Percentiles rank a stretch among this genome's conserved stretches.
Evolutionary conservation across 257 asterid species (phyloP).

Genomic region (Asclepias syriaca): DNA sequence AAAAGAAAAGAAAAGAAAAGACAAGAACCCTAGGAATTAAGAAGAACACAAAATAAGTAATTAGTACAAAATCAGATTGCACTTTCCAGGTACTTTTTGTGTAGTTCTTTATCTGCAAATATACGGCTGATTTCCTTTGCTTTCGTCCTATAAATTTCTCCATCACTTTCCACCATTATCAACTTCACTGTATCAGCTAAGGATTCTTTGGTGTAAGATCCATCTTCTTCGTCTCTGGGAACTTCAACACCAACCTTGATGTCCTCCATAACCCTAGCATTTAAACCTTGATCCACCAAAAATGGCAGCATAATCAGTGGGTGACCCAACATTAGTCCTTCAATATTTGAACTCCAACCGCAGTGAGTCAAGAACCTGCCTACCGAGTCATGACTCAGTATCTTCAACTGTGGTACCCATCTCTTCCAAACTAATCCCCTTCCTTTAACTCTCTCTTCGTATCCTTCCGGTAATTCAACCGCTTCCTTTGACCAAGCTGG

Average conservation of each 20-base stretch:
- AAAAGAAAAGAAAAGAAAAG: too few relatives aligned
- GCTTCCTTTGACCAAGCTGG: neutral
- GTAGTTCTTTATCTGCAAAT: neutral
- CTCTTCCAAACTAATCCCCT: constrained; percentile 41
- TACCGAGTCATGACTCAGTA: constrained; percentile 42
- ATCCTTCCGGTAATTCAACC: constrained; percentile 25
- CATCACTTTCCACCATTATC: constrained; percentile 25
- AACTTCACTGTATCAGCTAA: constrained; percentile 27
- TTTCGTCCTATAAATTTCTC: neutral
- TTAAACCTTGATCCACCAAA: constrained; percentile 31
- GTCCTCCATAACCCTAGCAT: constrained; percentile 29
- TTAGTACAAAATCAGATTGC: too few relatives aligned
- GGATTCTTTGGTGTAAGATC: constrained; percentile 20
- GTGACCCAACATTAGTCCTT: constrained; percentile 26
- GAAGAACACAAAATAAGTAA: too few relatives aligned
- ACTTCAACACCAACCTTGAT: constrained; percentile 28
- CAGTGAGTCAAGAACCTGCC: constrained; percentile 50
- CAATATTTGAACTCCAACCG: constrained; percentile 44
- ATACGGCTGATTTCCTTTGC: neutral
- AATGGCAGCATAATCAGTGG: constrained; percentile 35
- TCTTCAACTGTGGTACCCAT: constrained; percentile 44
- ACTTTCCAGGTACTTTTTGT: neutral
- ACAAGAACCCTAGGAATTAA: too few relatives aligned
- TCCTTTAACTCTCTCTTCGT: constrained; percentile 29
- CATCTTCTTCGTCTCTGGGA: constrained; percentile 32